phyloP scores from a whole-genome alignment of 176 grass and related monocot genomes.

The Stipa capillata region DNA sequence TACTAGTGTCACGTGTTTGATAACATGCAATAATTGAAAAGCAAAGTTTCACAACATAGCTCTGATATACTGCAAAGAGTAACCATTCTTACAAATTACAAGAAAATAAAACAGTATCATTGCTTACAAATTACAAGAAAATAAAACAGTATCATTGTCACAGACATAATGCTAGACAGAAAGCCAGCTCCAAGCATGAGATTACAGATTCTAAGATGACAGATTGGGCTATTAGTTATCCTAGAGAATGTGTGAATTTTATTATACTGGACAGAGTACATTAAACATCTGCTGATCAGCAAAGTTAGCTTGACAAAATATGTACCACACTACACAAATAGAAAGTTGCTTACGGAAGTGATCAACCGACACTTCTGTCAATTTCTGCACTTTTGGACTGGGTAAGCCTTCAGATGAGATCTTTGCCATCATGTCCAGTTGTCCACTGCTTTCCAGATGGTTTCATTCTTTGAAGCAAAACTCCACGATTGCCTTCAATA shows the following conservation, averaged over 20 bases:
- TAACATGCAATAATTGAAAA: background rate
- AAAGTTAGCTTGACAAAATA: slow-evolving; percentile 10
- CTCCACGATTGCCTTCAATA: slow-evolving; percentile 52
- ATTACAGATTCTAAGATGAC: background rate
- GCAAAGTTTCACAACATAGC: background rate
- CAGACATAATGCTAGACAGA: too few relatives aligned
- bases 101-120: background rate
- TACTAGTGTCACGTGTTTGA: background rate
- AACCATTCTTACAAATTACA: background rate
- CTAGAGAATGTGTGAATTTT: background rate
- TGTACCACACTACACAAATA: slow-evolving; percentile 4
- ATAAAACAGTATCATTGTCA: background rate
- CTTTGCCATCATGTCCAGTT: slow-evolving; percentile 58
- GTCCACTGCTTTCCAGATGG: slow-evolving; percentile 40
- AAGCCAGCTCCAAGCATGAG: background rate
- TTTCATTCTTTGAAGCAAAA: slow-evolving; percentile 41
- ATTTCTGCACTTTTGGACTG: slow-evolving; percentile 57
- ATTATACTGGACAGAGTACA: background rate
- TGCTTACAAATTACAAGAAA: background rate
- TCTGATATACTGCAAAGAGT: slow-evolving; percentile 12
- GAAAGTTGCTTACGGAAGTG: slow-evolving; percentile 65
- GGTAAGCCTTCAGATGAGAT: slow-evolving; percentile 41
- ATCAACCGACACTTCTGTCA: slow-evolving; percentile 35
- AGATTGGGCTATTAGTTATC: background rate
- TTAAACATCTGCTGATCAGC: background rate